phyloP scores from a whole-genome alignment of 177 flowering plant genomes.

The Telopea speciosissima region DNA sequence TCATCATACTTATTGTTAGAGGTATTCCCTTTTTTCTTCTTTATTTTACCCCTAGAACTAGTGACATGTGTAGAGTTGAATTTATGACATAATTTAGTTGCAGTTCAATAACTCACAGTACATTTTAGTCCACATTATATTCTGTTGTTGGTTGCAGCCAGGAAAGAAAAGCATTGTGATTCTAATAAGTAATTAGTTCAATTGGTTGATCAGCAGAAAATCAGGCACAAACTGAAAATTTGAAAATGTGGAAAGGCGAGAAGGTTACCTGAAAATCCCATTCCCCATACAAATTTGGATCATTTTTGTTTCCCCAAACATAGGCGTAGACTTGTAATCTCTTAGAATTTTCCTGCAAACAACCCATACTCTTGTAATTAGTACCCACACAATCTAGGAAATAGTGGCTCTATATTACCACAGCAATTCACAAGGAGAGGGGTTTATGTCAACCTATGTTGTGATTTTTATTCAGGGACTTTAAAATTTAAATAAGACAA shows the following conservation, averaged over 20 bases:
- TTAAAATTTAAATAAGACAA: neutral
- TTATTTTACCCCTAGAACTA: no score
- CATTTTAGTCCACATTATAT: neutral
- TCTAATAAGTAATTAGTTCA: neutral
- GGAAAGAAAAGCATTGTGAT: neutral
- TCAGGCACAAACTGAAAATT: neutral
- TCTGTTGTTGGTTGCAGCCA: neutral
- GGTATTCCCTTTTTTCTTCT: no score
- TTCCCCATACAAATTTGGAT: conserved; percentile 68
- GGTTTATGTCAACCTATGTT: neutral
- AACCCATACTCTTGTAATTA: neutral
- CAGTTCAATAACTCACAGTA: neutral
- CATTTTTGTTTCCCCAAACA: conserved; percentile 67
- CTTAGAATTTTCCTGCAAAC: conserved; percentile 54
- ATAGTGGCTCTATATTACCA: neutral
- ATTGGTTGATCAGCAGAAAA: neutral
- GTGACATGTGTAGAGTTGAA: neutral
- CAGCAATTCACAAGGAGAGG: neutral
- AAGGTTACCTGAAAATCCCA: conserved; percentile 80
- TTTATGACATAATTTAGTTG: neutral
- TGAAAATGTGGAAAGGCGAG: neutral
- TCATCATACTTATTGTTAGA: no score
- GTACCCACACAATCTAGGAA: neutral
- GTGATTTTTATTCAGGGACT: no score
- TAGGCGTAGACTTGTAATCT: conserved; percentile 48